Evolutionary conservation across 331 rosid genomes (phyloP), one percentile per base, ranked within the genome.

Genomic region (Acacia concinna): DNA sequence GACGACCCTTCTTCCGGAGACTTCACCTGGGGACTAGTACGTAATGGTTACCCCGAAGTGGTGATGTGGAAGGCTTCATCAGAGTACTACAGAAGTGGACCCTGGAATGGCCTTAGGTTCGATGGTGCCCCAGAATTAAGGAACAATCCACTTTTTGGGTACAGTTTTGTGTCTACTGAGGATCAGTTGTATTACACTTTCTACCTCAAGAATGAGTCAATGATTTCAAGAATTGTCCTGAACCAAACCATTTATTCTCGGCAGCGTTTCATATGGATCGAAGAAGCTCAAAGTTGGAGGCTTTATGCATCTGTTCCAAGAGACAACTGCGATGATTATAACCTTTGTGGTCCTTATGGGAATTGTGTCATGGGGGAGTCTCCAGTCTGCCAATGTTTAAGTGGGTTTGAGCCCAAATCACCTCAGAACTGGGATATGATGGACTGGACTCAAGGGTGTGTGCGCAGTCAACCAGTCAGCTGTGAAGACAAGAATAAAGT

Each of bases 1-100:
- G 78, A 85, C 30, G 93, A 91, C 27, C 92, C 90, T 21, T 91
- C 91, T 68, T 88, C 88, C 6, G 89, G 84, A 46, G 83, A 76
- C 20, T 83, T 89, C 17, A 47, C 76, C 7, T 84, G 89, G 80
- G 86, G 84, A 41, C 49, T 86, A 73, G 72, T 73, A 65, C 71
- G 32, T 56, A 62, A 81, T 0, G 81, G 64, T 20, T 79, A 76
- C 81, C 90, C 92, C 28, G 84, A 88, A 67, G 43, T 80, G 14
- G 74, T 34, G 27, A 71, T 88, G 82, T 64, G 88, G 84, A 84
- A 83, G 23, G 86, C 88, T 5, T 68, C 80, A 2, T 11, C 34
- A 2, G 83, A 73, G 44, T 71, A 21, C 75, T 82, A 79, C 78
- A 85, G 89, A 3, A 75, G 83, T 3, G 89, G 96, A 21, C 86